Evolutionary conservation across 108 stramenopile genomes (phyloP).

Genomic region (Skeletonema potamos): DNA sequence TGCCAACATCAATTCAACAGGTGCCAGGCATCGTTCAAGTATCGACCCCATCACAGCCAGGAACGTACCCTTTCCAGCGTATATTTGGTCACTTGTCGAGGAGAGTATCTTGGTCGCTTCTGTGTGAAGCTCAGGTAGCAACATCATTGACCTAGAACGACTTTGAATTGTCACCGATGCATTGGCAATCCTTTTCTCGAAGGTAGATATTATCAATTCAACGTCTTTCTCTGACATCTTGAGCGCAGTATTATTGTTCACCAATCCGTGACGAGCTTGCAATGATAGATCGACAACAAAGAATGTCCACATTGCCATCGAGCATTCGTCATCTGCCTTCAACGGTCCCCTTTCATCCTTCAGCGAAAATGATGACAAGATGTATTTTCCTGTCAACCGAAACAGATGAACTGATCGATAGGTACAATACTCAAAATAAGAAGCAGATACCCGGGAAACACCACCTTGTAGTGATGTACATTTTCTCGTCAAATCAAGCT

Average conservation of each 20-base stretch:
- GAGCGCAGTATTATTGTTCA: neutral
- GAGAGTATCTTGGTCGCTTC: conserved; percentile 32
- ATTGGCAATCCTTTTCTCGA: conserved; percentile 3
- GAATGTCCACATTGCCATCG: conserved; percentile 3
- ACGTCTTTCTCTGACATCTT: neutral
- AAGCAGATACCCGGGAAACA: conserved; percentile 9
- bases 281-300: neutral
- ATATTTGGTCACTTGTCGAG: neutral
- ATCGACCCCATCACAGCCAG: conserved; percentile 24
- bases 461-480: neutral
- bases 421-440: conserved; percentile 39
- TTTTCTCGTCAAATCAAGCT: conserved; percentile 18
- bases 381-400: conserved; percentile 16
- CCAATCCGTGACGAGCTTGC: neutral
- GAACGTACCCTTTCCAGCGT: neutral
- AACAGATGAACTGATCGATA: conserved; percentile 34
- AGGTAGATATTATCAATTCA: neutral
- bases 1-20: conserved; percentile 24
- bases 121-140: conserved; percentile 25
- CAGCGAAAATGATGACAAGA: neutral
- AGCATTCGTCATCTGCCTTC: neutral
- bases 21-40: conserved; percentile 29
- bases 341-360: neutral
- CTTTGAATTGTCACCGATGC: conserved; percentile 11
- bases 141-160: conserved; percentile 31